Percentiles rank a stretch among this genome's conserved stretches.
Conservation (phyloP, 2,329 filamentous ascomycete species). For the Zymoseptoria passerinii region DNA sequence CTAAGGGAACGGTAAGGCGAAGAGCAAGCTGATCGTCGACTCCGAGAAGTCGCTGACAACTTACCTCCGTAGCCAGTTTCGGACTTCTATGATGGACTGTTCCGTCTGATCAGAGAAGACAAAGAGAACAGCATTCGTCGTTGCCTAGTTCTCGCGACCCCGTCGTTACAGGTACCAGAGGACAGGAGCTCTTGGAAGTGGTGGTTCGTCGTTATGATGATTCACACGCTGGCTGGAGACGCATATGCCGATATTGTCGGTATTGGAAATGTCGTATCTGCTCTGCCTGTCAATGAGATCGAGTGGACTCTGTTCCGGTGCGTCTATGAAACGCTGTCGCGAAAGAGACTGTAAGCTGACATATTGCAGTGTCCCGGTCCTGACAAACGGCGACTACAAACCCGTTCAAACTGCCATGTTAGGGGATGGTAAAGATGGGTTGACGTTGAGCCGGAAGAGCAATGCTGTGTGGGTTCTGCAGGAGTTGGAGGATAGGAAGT, state of each 20-base stretch:
- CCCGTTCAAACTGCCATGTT: slow-evolving; percentile 11
- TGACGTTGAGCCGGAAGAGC: slow-evolving; percentile 16
- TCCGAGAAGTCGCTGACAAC: background rate
- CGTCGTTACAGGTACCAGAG: slow-evolving; percentile 7
- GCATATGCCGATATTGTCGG: slow-evolving; percentile 16
- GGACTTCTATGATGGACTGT: slow-evolving; percentile 15
- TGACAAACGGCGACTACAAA: slow-evolving; percentile 13
- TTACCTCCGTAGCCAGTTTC: slow-evolving; percentile 3
- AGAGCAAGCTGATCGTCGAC: background rate
- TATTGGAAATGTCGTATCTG: slow-evolving; percentile 10
- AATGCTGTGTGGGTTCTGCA: slow-evolving; percentile 19
- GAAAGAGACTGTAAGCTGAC: background rate
- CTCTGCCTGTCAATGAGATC: slow-evolving; percentile 4
- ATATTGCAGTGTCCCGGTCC: slow-evolving; percentile 10
- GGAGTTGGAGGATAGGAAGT: slow-evolving; percentile 17
- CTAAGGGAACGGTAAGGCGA: slow-evolving; percentile 10
- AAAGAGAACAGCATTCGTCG: slow-evolving; percentile 5
- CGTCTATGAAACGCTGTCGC: background rate
- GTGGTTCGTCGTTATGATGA: slow-evolving; percentile 6
- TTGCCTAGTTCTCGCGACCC: slow-evolving; percentile 10
- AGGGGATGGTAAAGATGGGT: slow-evolving; percentile 9
- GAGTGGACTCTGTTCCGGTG: slow-evolving; percentile 18
- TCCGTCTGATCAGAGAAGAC: slow-evolving; percentile 5
- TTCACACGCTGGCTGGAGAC: slow-evolving; percentile 7
- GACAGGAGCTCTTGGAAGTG: slow-evolving; percentile 9